These are phyloP conservation scores for Triadica sebifera DNA, from an alignment of 345 rosid species.

Conservation along the genomic window DNA sequence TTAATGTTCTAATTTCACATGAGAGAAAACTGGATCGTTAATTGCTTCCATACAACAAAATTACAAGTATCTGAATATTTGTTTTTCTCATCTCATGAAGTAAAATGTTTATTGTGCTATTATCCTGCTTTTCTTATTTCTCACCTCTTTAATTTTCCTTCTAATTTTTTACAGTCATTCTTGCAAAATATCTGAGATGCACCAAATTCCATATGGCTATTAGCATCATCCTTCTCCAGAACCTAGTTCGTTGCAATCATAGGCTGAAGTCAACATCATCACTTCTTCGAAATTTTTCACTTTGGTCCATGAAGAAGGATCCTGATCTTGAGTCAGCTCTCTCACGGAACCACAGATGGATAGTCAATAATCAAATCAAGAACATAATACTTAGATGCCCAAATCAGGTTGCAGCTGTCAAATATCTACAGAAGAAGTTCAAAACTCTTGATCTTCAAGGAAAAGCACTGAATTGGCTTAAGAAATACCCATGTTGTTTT, in stretches of 20 bases:
- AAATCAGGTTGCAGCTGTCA: constrained; percentile 52
- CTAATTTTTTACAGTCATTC: not conserved
- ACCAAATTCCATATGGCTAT: not conserved
- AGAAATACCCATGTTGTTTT: constrained; percentile 87
- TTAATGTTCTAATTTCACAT: no score
- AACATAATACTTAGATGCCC: constrained; percentile 76
- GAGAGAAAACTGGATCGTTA: no score
- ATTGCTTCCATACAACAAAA: no score
- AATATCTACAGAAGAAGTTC: constrained; percentile 80
- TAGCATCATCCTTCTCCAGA: constrained; percentile 10
- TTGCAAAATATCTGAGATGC: not conserved
- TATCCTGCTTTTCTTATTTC: no score
- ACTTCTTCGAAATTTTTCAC: constrained; percentile 53
- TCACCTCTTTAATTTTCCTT: not conserved
- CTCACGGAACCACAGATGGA: constrained; percentile 82
- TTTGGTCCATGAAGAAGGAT: constrained; percentile 91
- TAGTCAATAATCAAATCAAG: constrained; percentile 81
- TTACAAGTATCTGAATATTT: no score
- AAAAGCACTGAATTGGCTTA: constrained; percentile 86
- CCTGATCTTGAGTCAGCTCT: constrained; percentile 80
- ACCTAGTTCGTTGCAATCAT: not conserved
- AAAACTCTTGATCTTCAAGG: constrained; percentile 94
- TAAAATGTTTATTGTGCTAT: no score
- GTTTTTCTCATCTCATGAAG: no score
- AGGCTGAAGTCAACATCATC: not conserved